These are phyloP conservation scores for Oryza brachyantha DNA, from an alignment of 176 grass and related monocot genomes.

Conservation along the genomic window DNA sequence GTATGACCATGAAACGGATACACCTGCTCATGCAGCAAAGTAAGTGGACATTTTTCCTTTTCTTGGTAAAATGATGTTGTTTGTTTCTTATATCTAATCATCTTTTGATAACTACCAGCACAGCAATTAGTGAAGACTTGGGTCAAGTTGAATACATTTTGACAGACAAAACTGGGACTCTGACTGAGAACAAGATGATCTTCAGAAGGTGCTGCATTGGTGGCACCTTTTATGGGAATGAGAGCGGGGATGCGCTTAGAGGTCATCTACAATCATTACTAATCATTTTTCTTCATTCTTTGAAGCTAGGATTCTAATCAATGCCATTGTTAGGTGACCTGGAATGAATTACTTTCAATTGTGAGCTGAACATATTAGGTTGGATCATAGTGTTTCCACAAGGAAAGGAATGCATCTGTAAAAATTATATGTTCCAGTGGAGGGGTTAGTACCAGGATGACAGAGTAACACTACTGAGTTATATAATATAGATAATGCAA, in stretches of 20 bases:
- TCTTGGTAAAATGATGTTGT: constrained; percentile 3
- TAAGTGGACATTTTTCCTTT: constrained; percentile 26
- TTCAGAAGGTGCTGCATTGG: constrained; percentile 92
- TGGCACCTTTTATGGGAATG: constrained; percentile 72
- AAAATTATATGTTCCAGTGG: background rate
- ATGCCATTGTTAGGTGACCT: background rate
- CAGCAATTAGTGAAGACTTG: constrained; percentile 99
- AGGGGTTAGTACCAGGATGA: no score
- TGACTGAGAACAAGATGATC: constrained; percentile 97
- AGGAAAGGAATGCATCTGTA: background rate
- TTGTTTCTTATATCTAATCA: constrained; percentile 23
- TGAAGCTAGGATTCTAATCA: background rate
- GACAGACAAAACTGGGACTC: constrained; percentile 96
- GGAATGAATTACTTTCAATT: background rate
- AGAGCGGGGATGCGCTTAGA: constrained; percentile 94
- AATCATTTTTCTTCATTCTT: constrained; percentile 21
- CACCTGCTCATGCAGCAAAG: constrained; percentile 92
- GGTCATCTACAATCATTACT: constrained; percentile 38
- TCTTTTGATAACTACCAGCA: constrained; percentile 65
- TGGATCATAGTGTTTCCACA: background rate
- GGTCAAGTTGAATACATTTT: constrained; percentile 99
- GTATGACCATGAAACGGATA: constrained; percentile 85
- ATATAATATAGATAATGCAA: no score
- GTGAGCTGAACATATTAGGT: background rate
- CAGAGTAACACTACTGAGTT: no score